Evolutionary conservation across 345 rosid genomes (phyloP).

Genomic region (Arabis alpina): DNA sequence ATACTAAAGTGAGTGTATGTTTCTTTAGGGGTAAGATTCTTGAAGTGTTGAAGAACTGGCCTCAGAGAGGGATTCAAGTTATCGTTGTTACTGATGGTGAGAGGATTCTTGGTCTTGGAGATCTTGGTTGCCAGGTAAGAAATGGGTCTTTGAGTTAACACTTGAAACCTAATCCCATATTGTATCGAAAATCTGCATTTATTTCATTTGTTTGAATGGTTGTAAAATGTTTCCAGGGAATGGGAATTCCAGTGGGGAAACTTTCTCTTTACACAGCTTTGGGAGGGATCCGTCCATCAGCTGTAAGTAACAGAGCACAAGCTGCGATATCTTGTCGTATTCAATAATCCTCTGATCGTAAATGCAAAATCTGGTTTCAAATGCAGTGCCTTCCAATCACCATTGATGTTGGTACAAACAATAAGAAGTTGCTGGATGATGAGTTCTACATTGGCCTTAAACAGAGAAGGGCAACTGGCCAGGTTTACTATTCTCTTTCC

Average conservation of each 20-base stretch:
- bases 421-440: conserved; percentile 69
- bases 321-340: not conserved
- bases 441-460: conserved; percentile 85
- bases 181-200: not conserved
- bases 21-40: conserved; percentile 78
- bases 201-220: not conserved
- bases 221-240: conserved; percentile 56
- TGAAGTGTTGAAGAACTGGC: conserved; percentile 96
- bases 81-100: conserved; percentile 99
- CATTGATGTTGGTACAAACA: conserved; percentile 97
- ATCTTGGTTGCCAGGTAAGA: conserved; percentile 99
- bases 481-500: conserved; percentile 48
- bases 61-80: conserved; percentile 88
- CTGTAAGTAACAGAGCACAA: conserved; percentile 54
- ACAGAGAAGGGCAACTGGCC: conserved; percentile 81
- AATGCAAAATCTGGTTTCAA: not conserved
- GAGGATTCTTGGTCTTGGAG: conserved; percentile 93
- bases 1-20: conserved; percentile 35
- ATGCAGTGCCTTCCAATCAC: conserved; percentile 89
- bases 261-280: conserved; percentile 86
- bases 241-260: conserved; percentile 97
- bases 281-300: conserved; percentile 90
- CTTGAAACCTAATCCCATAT: not conserved
- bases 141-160: conserved; percentile 4
- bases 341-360: not conserved